A percentile compares a stretch with the other conserved stretches of the same genome.
These are phyloP conservation scores for Hyphopichia burtonii DNA, from an alignment of 1,139 yeast species.

Conservation along the genomic window DNA sequence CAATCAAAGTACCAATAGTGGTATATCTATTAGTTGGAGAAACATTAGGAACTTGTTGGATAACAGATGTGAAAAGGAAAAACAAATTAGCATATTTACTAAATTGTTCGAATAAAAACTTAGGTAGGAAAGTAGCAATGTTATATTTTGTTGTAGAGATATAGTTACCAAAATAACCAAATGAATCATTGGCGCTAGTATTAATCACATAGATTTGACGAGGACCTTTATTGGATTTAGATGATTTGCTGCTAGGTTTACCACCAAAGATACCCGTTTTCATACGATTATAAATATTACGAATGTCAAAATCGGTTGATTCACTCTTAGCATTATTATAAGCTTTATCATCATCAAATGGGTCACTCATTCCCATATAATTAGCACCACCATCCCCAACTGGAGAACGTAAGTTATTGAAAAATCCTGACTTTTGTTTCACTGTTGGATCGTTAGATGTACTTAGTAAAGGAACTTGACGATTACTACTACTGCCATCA, in stretches of 20 bases:
- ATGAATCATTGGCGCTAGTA: constrained; percentile 49
- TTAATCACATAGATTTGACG: constrained; percentile 72
- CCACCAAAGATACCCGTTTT: constrained; percentile 1
- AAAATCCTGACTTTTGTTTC: constrained; percentile 13
- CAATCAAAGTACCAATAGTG: constrained; percentile 84
- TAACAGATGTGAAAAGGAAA: constrained; percentile 85
- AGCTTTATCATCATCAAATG: constrained; percentile 10
- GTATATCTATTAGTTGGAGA: constrained; percentile 96
- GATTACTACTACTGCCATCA: constrained; percentile 3
- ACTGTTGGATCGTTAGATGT: constrained; percentile 15
- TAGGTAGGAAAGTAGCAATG: constrained; percentile 88
- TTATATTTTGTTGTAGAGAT: constrained; percentile 97
- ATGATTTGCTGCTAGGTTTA: constrained; percentile 1
- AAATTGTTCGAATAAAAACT: constrained; percentile 93
- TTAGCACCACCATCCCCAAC: constrained; percentile 9
- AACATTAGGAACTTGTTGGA: constrained; percentile 96
- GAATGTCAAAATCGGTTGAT: constrained; percentile 53
- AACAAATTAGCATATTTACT: constrained; percentile 95
- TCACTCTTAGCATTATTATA: constrained; percentile 12
- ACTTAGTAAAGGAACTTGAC: constrained; percentile 26
- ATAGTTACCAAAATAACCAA: constrained; percentile 75
- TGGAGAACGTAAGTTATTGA: constrained; percentile 9
- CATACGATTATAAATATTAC: constrained; percentile 35
- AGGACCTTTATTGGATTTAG: constrained; percentile 37
- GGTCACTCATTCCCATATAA: constrained; percentile 23